Evolutionary conservation across 345 rosid species (phyloP), one percentile per base, ranked within the genome.

Genomic region (Salix koriyanagi): DNA sequence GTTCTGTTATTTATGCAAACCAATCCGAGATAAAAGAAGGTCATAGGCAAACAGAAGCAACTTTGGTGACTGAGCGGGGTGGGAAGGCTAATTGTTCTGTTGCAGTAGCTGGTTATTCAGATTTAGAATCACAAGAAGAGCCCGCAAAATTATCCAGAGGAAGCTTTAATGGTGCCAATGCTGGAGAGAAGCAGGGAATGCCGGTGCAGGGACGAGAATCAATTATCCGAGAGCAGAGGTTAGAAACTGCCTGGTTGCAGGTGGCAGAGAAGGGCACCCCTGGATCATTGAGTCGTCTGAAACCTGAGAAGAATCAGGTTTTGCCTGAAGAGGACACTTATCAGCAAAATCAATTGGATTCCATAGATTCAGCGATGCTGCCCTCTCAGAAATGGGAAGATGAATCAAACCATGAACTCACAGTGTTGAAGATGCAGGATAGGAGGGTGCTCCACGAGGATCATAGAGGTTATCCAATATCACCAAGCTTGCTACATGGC

Each of bases 181-280:
- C 54, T 12, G 89, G 83, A 73, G 67, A 61, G 75, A 85, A 76
- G 79, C 83, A 79, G 77, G 91, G 85, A 75, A 73, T 88, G 65
- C 98, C 97, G 12, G 90, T 85, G 94, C 98, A 90, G 83, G 89
- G 98, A 81, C 87, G 92, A 81, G 99, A 96, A 88, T 91, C 98
- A 34, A 96, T 96, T 46, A 96, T 96, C 80, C 87, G 90, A 32
- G 99, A 96, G 83, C 99, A 96, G 83, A 88, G 89, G 81, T 84
- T 96, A 79, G 98, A 96, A 85, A 93, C 94, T 39, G 99, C 99
- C 18, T 96, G 98, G 99, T 83, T 96, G 84, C 99, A 96, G 80
- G 87, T 94, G 28, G 86, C 91, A 62, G 99, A 93, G 80, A 93
- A 93, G 86, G 93, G 93, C 79, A 88, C 91, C 30, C 88, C 92